Base-by-base conservation (phyloP, 495 filamentous ascomycete genomes). In the Tuber microsphaerosporum region DNA sequence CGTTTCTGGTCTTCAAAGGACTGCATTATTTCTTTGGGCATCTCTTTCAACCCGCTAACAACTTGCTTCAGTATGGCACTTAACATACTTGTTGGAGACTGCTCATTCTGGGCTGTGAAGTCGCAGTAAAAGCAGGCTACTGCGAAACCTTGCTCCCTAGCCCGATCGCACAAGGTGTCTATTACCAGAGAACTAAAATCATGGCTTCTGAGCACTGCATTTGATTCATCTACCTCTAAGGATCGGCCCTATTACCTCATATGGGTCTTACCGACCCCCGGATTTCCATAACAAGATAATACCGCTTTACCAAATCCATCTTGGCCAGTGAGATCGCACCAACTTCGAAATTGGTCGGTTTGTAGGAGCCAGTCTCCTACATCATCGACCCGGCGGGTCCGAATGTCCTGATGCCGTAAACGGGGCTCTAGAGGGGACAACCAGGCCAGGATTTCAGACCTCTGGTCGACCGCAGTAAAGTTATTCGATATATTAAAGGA, bases 41-140 rank as follows among this genome's bases (percentile, higher is more conserved):
- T 56, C 22, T 56, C 51, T 56, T 56, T 56, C 10, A 56, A 56
- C 2, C 51, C 22, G n/a, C n/a, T 2, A 26, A 56, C 51, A 26
- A 56, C 22, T 17, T 56, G 51, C 51, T 4, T 56, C 22, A 56
- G n/a, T 8, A 56, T 26, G 51, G 51, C 51, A 4, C 51, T 22
- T 26, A 56, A 26, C 2, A 56, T 56, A 26, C n/a, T 56, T 2
- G 51, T 56, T 56, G 51, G 51, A 56, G 51, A 56, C 51, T 56
- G 51, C n/a, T 56, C 51, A 8, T 26, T 26, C 51, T 4, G 51
- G 22, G 51, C 51, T 9, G 51, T 4, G 22, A 56, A 56, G 51
- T 56, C 51, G 51, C 51, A 56, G 51, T 56, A 56, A 8, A 56
- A 56, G 51, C 51, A 56, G 51, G 51, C 22, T 56, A 56, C 51